Evolutionary conservation across 345 rosid genomes (phyloP).

Genomic region (Turnera subulata): DNA sequence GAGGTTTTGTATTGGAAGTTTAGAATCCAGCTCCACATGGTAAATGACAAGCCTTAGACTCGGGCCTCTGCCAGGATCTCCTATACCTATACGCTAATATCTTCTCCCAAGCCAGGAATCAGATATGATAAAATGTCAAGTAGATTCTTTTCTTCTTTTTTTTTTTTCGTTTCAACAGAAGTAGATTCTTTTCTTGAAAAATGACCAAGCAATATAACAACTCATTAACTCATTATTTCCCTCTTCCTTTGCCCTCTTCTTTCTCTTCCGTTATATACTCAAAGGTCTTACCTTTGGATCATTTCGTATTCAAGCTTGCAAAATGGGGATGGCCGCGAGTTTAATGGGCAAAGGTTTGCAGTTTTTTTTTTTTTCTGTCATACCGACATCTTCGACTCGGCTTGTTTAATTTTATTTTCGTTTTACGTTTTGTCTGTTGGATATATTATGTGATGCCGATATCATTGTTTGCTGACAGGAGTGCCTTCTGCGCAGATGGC

Average conservation of each 20-base stretch:
- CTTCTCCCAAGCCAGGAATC: constrained; percentile 22
- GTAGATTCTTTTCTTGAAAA: constrained; percentile 36
- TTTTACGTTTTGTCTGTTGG: background rate
- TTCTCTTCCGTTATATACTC: background rate
- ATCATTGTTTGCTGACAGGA: constrained; percentile 22
- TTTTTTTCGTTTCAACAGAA: too few species aligned
- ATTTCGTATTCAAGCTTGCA: constrained; percentile 5
- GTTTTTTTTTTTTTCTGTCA: background rate
- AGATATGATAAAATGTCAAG: background rate
- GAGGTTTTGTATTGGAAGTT: too few species aligned
- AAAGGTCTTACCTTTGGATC: background rate
- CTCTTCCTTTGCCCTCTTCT: background rate
- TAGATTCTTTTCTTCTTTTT: background rate
- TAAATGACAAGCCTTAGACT: too few species aligned
- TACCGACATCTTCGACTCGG: background rate
- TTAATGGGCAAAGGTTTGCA: constrained; percentile 54
- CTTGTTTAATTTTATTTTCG: background rate
- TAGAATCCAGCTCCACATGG: too few species aligned
- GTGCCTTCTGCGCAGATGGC: constrained; percentile 56
- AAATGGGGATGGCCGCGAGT: constrained; percentile 61
- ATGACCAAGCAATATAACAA: background rate
- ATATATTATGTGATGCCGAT: background rate
- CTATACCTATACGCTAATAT: too few species aligned
- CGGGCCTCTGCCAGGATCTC: too few species aligned
- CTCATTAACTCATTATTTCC: background rate